A percentile compares a stretch with the other conserved stretches of the same genome.
Evolutionary conservation across 2,329 filamentous ascomycete species (phyloP).

Genomic region (Rhexocercosporidium sp.): DNA sequence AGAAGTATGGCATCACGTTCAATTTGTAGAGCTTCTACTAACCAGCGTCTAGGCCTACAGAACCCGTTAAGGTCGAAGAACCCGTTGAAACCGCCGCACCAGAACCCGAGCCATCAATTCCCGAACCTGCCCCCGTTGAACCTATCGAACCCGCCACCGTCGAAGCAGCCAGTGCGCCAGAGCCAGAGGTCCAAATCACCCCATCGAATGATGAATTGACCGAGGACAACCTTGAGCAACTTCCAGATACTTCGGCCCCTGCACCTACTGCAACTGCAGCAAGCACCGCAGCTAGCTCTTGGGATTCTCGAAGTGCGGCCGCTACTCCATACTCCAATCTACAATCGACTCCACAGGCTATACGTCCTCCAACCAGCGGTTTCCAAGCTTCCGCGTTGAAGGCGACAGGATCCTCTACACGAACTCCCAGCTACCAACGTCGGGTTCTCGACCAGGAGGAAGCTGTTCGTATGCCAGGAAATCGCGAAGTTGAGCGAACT

Average conservation of each 20-base stretch:
- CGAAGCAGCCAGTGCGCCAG: conserved; percentile 34
- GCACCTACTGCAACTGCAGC: conserved; percentile 81
- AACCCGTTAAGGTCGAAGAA: conserved; percentile 49
- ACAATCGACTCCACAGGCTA: conserved; percentile 57
- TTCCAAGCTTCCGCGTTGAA: conserved; percentile 84
- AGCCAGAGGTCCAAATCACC: conserved; percentile 58
- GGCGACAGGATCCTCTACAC: conserved; percentile 65
- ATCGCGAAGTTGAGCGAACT: conserved; percentile 90
- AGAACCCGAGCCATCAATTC: conserved; percentile 42
- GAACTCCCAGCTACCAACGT: conserved; percentile 81
- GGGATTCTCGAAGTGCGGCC: conserved; percentile 70
- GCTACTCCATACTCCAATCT: conserved; percentile 69
- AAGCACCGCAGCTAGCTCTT: conserved; percentile 87
- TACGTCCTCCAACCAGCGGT: conserved; percentile 67
- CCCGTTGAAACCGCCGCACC: conserved; percentile 51
- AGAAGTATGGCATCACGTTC: conserved; percentile 35
- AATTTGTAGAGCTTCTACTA: conserved; percentile 30
- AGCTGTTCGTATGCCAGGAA: conserved; percentile 96
- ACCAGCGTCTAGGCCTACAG: conserved; percentile 35
- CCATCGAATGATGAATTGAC: conserved; percentile 85
- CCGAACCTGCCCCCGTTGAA: conserved; percentile 48
- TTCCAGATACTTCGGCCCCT: conserved; percentile 80
- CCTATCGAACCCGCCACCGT: conserved; percentile 39
- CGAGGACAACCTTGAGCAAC: conserved; percentile 88
- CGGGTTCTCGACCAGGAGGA: conserved; percentile 94